These are phyloP conservation scores for Spiromastix sp. DNA, from an alignment of 2,329 filamentous ascomycete genomes.

Conservation along the genomic window DNA sequence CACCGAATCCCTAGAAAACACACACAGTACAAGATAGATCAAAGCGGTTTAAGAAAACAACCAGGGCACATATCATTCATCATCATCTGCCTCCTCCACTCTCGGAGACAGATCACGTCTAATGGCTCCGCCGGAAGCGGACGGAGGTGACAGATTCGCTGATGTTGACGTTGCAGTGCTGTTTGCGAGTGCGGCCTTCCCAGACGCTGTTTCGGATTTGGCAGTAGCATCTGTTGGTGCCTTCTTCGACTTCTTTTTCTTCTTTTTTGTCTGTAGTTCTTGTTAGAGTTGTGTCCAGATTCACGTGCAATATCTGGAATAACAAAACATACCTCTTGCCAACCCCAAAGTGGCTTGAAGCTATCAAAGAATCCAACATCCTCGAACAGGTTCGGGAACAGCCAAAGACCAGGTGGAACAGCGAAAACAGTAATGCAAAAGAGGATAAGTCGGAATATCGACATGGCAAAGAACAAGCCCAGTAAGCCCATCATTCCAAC, in stretches of 20 bases:
- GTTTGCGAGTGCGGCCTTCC: slow-evolving; percentile 2
- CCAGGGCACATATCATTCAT: slow-evolving; percentile 15
- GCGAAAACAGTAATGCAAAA: slow-evolving; percentile 88
- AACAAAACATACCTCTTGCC: slow-evolving; percentile 69
- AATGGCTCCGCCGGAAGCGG: slow-evolving; percentile 22
- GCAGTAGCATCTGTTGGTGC: slow-evolving; percentile 6
- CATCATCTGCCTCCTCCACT: slow-evolving; percentile 36
- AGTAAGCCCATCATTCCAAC: slow-evolving; percentile 87
- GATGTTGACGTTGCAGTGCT: slow-evolving; percentile 16
- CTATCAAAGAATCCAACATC: slow-evolving; percentile 98
- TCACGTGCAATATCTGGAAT: not conserved
- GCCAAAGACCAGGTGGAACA: slow-evolving; percentile 81
- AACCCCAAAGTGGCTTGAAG: slow-evolving; percentile 92
- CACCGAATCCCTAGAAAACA: too few relatives aligned
- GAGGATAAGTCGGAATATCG: slow-evolving; percentile 88
- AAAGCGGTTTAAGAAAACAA: too few relatives aligned
- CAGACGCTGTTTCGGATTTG: slow-evolving; percentile 5
- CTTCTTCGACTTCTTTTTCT: slow-evolving; percentile 28
- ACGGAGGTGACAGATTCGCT: slow-evolving; percentile 13
- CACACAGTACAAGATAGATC: too few relatives aligned
- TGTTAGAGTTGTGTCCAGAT: not conserved
- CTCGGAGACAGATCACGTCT: slow-evolving; percentile 33
- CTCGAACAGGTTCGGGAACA: slow-evolving; percentile 96
- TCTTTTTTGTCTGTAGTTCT: slow-evolving; percentile 30
- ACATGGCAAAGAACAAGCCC: slow-evolving; percentile 93